Conservation (phyloP, 2,329 filamentous ascomycete species). For the Colletotrichum gloeosporioides region DNA sequence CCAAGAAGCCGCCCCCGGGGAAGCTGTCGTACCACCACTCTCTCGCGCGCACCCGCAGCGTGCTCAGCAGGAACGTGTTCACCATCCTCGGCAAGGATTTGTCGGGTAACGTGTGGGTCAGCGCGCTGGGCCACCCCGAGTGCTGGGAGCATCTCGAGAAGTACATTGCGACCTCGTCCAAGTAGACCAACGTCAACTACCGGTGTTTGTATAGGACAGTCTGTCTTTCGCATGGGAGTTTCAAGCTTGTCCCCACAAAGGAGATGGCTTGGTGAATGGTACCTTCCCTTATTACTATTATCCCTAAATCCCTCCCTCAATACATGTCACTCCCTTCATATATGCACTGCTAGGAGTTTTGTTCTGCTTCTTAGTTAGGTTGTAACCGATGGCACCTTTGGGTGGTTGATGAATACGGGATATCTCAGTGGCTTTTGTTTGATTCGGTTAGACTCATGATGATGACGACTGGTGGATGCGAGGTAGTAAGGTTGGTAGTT, state of each 20-base stretch:
- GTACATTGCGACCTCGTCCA: neutral
- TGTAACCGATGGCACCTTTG: neutral
- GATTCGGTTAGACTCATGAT: neutral
- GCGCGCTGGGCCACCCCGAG: conserved; percentile 23
- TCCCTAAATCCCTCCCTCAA: neutral
- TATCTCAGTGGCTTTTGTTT: neutral
- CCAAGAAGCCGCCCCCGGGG: conserved; percentile 4
- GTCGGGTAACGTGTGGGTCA: conserved; percentile 32
- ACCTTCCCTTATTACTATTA: neutral
- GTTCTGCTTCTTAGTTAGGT: neutral
- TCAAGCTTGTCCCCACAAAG: too few species aligned
- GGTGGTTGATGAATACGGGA: neutral
- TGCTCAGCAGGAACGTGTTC: conserved; percentile 17
- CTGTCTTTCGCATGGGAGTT: too few species aligned
- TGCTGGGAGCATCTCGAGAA: conserved; percentile 33
- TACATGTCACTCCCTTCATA: neutral
- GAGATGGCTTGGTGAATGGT: too few species aligned
- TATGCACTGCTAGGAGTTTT: neutral
- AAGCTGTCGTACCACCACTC: conserved; percentile 18
- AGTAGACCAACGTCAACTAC: neutral
- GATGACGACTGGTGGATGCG: neutral
- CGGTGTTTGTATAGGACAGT: too few species aligned
- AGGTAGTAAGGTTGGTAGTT: neutral
- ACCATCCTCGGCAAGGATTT: conserved; percentile 31
- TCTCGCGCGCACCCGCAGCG: conserved; percentile 8